Evolutionary conservation across 805 yeast species (phyloP).

Genomic region (Spathaspora boniae): DNA sequence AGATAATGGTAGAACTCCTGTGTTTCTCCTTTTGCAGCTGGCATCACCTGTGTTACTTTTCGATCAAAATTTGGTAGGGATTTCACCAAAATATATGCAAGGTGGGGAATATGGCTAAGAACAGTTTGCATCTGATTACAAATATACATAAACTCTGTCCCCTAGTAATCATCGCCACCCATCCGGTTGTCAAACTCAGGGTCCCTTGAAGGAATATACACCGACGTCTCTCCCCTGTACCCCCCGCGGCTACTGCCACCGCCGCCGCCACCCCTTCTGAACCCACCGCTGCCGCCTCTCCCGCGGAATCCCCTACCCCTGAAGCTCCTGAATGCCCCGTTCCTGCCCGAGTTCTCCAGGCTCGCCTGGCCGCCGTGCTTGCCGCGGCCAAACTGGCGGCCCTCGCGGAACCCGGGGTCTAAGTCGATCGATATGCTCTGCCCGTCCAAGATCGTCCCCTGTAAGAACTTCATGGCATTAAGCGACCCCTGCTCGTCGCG

Average conservation of each 20-base stretch:
- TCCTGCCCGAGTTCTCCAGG: slow-evolving; percentile 49
- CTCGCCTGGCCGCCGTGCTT: slow-evolving; percentile 87
- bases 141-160: not conserved
- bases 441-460: slow-evolving; percentile 82
- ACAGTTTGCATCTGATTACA: not conserved
- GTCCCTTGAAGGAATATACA: slow-evolving; percentile 22
- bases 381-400: slow-evolving; percentile 95
- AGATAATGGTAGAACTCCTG: too few relatives aligned
- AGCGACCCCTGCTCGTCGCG: slow-evolving; percentile 66
- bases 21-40: too few relatives aligned
- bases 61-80: too few relatives aligned
- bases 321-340: slow-evolving; percentile 37
- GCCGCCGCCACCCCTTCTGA: slow-evolving; percentile 36
- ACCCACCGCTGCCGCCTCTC: slow-evolving; percentile 40
- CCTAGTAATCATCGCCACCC: slow-evolving; percentile 5
- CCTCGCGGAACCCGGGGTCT: slow-evolving; percentile 95
- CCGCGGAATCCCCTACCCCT: slow-evolving; percentile 38
- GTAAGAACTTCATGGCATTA: slow-evolving; percentile 76
- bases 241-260: slow-evolving; percentile 26
- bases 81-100: too few relatives aligned
- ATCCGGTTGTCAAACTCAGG: slow-evolving; percentile 14
- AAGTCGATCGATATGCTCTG: slow-evolving; percentile 79
- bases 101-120: too few relatives aligned
- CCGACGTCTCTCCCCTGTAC: slow-evolving; percentile 11
- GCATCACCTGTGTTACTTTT: too few relatives aligned